Evolutionary conservation across 805 yeast species (phyloP), one percentile per base, ranked within the genome.

Genomic region (Wickerhamomyces canadensis): DNA sequence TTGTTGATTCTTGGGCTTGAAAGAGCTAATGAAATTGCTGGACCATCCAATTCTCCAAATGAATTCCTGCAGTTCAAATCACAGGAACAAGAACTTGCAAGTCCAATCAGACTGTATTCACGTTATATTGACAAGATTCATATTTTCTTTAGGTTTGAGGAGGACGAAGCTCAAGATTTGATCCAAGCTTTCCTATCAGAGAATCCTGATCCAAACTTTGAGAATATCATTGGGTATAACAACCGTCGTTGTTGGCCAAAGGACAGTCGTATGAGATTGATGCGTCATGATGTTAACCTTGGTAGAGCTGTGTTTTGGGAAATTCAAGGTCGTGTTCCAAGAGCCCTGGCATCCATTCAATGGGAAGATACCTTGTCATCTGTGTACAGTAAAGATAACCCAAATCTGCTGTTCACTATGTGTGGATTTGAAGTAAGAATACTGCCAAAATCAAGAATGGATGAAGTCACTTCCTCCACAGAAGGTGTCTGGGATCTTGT

Each of bases 251-350:
- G 97, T 55, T 93, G 99, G 99, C 96, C 98, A 4, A 66, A 84
- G 31, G 98, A 93, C 55, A 67, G 80, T 16, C 74, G 97, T 41
- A 93, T 93, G 98, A 75, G 87, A 47, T 62, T 93, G 34, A 80
- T 89, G 78, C 70, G 96, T 31, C 82, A 80, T 41, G 98, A 93
- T 62, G 97, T 91, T 5, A 84, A 87, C 47, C 67, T 93, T 6
- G 98, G 98, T 2, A 68, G 93, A 39, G 97, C 98, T 1, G 83
- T 80, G 0, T 86, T 83, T 55, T 87, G 96, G 96, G 97, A 93
- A 57, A 62, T 93, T 25, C 70, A 78, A 28, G 79, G 83, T 14
- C 70, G 98, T 26, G 59, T 93, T 26, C 98, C 98, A 0, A 58
- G 71, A 4, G 78, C 95, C 0, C 52, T 93, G 11, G 79, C 89